Evolutionary conservation across 495 filamentous ascomycete genomes (phyloP).

Genomic region (Recurvomyces mirabilis): DNA sequence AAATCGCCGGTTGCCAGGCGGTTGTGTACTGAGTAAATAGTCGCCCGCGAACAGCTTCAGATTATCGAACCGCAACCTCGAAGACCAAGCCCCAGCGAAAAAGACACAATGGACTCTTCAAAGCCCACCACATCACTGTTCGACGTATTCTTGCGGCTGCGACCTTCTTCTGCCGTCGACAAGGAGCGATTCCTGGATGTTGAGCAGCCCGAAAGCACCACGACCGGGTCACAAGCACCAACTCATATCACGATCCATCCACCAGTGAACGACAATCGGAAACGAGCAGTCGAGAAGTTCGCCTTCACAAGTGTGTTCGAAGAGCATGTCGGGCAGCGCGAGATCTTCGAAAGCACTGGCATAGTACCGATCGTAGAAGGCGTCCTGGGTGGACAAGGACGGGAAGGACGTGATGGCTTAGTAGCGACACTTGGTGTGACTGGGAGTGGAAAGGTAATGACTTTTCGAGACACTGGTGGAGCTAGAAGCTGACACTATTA

Average conservation of each 20-base stretch:
- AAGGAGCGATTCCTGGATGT: constrained; percentile 67
- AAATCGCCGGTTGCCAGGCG: too few relatives aligned
- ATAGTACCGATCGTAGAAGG: constrained; percentile 66
- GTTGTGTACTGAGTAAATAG: too few relatives aligned
- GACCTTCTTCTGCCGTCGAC: constrained; percentile 47
- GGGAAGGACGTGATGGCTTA: constrained; percentile 75
- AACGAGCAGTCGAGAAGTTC: constrained; percentile 83
- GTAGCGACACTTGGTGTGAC: constrained; percentile 90
- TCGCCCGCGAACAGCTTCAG: too few relatives aligned
- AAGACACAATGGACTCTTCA: constrained; percentile 13
- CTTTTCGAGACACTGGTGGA: too few relatives aligned
- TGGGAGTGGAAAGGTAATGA: constrained; percentile 88
- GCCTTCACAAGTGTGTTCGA: constrained; percentile 91
- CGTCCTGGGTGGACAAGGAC: constrained; percentile 55
- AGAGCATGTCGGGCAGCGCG: constrained; percentile 68
- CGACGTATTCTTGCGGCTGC: constrained; percentile 82
- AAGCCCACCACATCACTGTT: constrained; percentile 49
- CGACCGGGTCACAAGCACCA: constrained; percentile 34
- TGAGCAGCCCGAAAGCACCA: too few relatives aligned
- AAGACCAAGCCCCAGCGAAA: too few relatives aligned
- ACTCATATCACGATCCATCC: constrained; percentile 84
- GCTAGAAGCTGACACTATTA: constrained; percentile 6
- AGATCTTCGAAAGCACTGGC: constrained; percentile 75
- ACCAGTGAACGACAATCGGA: constrained; percentile 57
- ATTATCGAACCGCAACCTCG: too few relatives aligned